Evolutionary conservation across 2,329 filamentous ascomycete species (phyloP).

Genomic region (Phyllosticta ampelicida): DNA sequence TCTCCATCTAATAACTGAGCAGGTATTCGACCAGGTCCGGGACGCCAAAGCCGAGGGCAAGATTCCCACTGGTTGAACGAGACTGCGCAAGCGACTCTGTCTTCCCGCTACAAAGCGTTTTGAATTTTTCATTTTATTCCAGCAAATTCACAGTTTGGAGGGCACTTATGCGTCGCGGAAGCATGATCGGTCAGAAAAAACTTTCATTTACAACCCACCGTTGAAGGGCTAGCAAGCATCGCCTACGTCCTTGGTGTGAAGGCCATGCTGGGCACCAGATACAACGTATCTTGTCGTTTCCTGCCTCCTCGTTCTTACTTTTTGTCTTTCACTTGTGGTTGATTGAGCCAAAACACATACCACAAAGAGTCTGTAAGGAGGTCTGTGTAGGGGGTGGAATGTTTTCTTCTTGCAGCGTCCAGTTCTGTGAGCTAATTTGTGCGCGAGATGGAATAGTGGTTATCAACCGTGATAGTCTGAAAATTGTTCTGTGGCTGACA

Average conservation of each 20-base stretch:
- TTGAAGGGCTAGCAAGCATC: not conserved
- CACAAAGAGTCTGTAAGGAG: not conserved
- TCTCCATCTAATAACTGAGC: constrained; percentile 9
- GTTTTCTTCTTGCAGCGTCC: not conserved
- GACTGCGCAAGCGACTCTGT: not conserved
- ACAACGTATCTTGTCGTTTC: not conserved
- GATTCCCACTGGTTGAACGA: not conserved
- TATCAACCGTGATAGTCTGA: not conserved
- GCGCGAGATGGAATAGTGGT: not conserved
- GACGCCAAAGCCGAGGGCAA: constrained; percentile 41
- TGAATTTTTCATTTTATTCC: not conserved
- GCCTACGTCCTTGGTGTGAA: not conserved
- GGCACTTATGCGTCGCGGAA: not conserved
- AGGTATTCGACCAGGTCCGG: constrained; percentile 92
- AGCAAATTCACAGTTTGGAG: not conserved
- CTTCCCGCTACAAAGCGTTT: not conserved
- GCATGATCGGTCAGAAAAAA: not conserved
- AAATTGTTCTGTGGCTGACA: not conserved
- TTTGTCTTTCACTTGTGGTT: not conserved
- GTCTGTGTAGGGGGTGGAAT: not conserved
- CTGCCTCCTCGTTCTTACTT: not conserved
- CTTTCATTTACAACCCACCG: not conserved
- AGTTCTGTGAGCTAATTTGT: not conserved
- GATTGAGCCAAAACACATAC: not conserved
- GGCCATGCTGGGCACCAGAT: not conserved